A percentile compares a stretch with the other conserved stretches of the same genome.
These are phyloP conservation scores for Hypoxylon fuscum DNA, from an alignment of 495 filamentous ascomycete genomes.

Conservation along the genomic window DNA sequence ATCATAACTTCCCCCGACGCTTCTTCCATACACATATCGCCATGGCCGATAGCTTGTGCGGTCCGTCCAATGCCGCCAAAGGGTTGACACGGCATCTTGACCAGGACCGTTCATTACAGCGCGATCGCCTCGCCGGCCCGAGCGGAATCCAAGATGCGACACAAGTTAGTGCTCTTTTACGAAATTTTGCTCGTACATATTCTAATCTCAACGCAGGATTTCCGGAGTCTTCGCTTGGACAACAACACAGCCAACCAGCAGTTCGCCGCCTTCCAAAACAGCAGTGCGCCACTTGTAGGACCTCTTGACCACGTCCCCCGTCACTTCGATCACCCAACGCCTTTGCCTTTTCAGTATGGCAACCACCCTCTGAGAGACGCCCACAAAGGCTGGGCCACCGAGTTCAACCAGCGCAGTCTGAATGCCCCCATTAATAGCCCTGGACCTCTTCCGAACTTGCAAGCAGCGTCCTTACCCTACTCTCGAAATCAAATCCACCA, in stretches of 20 bases:
- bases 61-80: slow-evolving; percentile 88
- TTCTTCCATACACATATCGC: not conserved
- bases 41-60: slow-evolving; percentile 88
- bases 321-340: not conserved
- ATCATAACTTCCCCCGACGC: not conserved
- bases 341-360: too few species aligned
- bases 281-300: not conserved
- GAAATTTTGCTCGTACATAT: not conserved
- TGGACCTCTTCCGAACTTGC: too few species aligned
- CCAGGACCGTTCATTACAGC: slow-evolving; percentile 82
- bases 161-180: slow-evolving; percentile 7
- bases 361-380: too few species aligned
- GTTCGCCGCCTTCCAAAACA: slow-evolving; percentile 23
- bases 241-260: slow-evolving; percentile 24
- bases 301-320: not conserved
- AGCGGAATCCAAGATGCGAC: slow-evolving; percentile 25
- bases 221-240: slow-evolving; percentile 38
- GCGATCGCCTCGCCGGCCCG: slow-evolving; percentile 66
- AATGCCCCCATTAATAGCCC: too few species aligned
- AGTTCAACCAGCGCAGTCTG: slow-evolving; percentile 47
- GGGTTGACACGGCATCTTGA: slow-evolving; percentile 83
- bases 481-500: too few species aligned
- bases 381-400: slow-evolving; percentile 37
- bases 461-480: too few species aligned
- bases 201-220: slow-evolving; percentile 31